A percentile compares a stretch with the other conserved stretches of the same genome.
Evolutionary conservation across 1,284 basidiomycete species (phyloP).

Genomic region (Rhodotorula glutinis): DNA sequence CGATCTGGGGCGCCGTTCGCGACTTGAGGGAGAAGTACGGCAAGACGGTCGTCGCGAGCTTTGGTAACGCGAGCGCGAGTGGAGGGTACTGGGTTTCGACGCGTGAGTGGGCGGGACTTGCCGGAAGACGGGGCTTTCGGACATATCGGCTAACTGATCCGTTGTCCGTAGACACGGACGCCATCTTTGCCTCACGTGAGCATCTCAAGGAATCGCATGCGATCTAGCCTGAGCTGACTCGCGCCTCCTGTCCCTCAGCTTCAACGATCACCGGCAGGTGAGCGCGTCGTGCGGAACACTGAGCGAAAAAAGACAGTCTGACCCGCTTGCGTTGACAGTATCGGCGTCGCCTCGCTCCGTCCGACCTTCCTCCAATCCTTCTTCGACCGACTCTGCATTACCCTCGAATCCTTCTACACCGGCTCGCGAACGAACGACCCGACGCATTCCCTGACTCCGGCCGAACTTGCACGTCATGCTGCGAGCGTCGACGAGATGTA

Average conservation of each 20-base stretch:
- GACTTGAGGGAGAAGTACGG: constrained; percentile 46
- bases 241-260: constrained; percentile 31
- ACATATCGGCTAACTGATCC: background rate
- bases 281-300: background rate
- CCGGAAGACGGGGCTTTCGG: no score
- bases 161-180: constrained; percentile 14
- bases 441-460: constrained; percentile 46
- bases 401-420: constrained; percentile 50
- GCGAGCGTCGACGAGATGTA: constrained; percentile 50
- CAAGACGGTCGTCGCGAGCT: constrained; percentile 51
- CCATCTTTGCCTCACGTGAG: constrained; percentile 39
- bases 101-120: constrained; percentile 1
- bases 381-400: constrained; percentile 49
- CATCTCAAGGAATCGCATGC: background rate
- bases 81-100: constrained; percentile 49
- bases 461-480: constrained; percentile 45
- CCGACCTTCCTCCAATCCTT: constrained; percentile 50
- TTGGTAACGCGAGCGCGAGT: constrained; percentile 50
- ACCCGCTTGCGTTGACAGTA: constrained; percentile 6
- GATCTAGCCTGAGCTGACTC: no score
- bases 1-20: constrained; percentile 50
- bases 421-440: constrained; percentile 47
- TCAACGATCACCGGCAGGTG: constrained; percentile 50
- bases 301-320: background rate
- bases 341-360: constrained; percentile 49